Conservation (phyloP, 2,329 filamentous ascomycete species). For the Cladophialophora yegresii region DNA sequence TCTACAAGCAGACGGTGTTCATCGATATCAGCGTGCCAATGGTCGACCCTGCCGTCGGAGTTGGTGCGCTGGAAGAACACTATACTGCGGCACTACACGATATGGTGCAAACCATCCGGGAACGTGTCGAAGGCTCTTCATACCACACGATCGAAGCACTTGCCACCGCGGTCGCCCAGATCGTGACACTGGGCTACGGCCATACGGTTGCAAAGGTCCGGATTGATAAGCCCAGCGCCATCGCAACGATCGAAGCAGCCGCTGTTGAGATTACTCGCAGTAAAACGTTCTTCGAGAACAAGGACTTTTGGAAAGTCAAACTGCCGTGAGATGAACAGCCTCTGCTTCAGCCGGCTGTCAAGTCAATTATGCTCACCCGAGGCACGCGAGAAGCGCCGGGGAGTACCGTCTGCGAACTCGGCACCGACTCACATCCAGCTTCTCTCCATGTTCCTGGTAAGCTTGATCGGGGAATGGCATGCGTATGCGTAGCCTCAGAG, state of each 20-base stretch:
- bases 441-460: conserved; percentile 43
- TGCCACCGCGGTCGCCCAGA: conserved; percentile 52
- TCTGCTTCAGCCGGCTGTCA: conserved; percentile 28
- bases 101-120: conserved; percentile 44
- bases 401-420: not conserved
- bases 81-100: conserved; percentile 40
- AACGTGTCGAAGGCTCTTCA: conserved; percentile 50
- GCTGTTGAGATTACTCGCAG: conserved; percentile 54
- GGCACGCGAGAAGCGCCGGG: conserved; percentile 9
- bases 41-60: conserved; percentile 22
- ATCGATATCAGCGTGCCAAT: conserved; percentile 42
- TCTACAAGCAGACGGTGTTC: conserved; percentile 54
- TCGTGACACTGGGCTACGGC: conserved; percentile 49
- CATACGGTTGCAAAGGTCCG: conserved; percentile 51
- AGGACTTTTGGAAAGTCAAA: conserved; percentile 38
- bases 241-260: conserved; percentile 52
- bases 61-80: conserved; percentile 20
- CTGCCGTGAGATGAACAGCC: conserved; percentile 21
- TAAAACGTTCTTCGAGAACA: conserved; percentile 47
- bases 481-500: conserved; percentile 25
- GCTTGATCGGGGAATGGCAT: conserved; percentile 40
- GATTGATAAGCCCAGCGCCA: conserved; percentile 54
- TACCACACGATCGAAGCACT: conserved; percentile 56
- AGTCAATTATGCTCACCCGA: conserved; percentile 35
- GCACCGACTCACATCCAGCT: conserved; percentile 31